Evolutionary conservation across 257 asterid genomes (phyloP).

Genomic region (Salvia hispanica): DNA sequence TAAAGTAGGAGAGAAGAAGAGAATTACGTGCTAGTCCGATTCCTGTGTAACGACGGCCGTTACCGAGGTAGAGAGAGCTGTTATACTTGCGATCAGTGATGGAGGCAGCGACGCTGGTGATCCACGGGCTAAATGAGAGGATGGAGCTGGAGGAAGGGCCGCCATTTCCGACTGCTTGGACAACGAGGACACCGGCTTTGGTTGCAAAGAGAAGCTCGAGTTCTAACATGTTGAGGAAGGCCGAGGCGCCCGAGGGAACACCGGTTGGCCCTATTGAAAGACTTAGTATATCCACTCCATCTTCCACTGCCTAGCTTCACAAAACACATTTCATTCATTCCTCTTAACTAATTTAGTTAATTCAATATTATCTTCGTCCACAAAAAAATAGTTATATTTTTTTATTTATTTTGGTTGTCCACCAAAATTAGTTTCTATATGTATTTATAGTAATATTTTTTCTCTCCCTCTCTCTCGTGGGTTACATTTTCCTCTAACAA

Average conservation of each 20-base stretch:
- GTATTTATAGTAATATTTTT: too few species aligned
- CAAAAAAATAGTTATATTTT: too few species aligned
- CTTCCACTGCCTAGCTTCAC: conserved; percentile 65
- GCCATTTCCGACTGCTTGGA: conserved; percentile 73
- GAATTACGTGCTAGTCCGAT: conserved; percentile 60
- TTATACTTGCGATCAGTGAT: conserved; percentile 61
- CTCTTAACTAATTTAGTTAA: neutral
- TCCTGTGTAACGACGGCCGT: conserved; percentile 48
- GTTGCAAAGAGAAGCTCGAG: conserved; percentile 63
- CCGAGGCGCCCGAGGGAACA: conserved; percentile 55
- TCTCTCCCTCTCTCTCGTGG: too few species aligned
- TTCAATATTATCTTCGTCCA: too few species aligned
- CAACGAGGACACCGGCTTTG: conserved; percentile 66
- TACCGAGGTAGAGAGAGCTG: conserved; percentile 51
- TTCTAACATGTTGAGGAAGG: conserved; percentile 61
- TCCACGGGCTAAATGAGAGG: conserved; percentile 77
- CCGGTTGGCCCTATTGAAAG: conserved; percentile 71
- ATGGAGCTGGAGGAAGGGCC: conserved; percentile 65
- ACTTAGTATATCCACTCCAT: conserved; percentile 71
- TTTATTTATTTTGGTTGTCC: too few species aligned
- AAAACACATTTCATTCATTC: neutral
- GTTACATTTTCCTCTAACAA: too few species aligned
- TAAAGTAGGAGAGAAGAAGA: neutral
- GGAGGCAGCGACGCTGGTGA: conserved; percentile 65
- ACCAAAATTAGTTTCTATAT: too few species aligned